phyloP scores from a whole-genome alignment of 805 yeast species.

The Monosporozyma servazzii region DNA sequence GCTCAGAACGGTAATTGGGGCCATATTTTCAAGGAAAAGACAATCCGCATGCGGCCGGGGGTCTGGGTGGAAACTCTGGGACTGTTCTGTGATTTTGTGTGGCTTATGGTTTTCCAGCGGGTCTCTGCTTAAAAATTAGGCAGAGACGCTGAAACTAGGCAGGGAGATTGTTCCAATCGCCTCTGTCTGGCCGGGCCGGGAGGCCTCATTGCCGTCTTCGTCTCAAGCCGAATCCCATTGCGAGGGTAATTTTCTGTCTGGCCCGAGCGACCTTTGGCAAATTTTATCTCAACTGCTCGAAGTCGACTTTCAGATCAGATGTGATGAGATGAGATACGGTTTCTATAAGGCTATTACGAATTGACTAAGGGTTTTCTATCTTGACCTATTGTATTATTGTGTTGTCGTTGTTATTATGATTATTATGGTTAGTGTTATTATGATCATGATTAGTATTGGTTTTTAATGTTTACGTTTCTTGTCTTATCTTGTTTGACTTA shows the following conservation, averaged over 20 bases:
- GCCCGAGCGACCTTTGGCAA: neutral
- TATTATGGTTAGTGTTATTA: neutral
- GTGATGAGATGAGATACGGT: neutral
- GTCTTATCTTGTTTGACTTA: neutral
- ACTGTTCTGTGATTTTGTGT: neutral
- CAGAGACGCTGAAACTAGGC: neutral
- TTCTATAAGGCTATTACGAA: neutral
- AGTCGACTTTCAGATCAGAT: neutral
- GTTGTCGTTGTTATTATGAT: neutral
- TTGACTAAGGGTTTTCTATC: neutral
- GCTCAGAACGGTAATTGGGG: neutral
- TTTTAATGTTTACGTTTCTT: neutral
- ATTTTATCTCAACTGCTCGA: neutral
- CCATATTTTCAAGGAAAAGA: neutral
- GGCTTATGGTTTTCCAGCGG: neutral
- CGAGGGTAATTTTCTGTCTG: neutral
- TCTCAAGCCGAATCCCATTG: no score
- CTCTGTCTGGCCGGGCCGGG: neutral
- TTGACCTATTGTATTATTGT: neutral
- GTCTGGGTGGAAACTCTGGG: neutral
- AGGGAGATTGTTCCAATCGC: neutral
- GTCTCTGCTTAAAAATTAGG: neutral
- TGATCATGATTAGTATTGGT: neutral
- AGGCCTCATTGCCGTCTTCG: no score
- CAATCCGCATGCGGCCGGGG: neutral